These are phyloP conservation scores for Tolypocladium paradoxum DNA, from an alignment of 2,329 filamentous ascomycete species.

Conservation along the genomic window DNA sequence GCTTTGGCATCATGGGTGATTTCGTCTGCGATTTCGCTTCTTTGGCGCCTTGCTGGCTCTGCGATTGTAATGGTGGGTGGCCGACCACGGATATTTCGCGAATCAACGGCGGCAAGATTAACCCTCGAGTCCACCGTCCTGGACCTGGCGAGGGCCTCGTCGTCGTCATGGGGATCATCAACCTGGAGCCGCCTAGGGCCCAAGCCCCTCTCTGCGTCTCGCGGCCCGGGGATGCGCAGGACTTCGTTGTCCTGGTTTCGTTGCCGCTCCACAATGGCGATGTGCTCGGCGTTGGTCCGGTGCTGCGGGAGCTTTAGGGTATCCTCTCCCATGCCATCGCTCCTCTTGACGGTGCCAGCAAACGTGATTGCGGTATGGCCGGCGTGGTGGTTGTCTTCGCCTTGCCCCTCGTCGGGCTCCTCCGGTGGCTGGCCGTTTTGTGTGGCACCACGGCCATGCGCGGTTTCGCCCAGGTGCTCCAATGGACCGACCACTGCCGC, in stretches of 20 bases:
- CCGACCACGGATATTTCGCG: constrained; percentile 21
- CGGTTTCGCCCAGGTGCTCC: constrained; percentile 1
- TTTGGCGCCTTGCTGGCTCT: constrained; percentile 38
- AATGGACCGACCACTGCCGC: background rate
- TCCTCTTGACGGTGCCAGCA: constrained; percentile 52
- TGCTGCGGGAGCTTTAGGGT: constrained; percentile 38
- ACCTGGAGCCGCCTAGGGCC: constrained; percentile 47
- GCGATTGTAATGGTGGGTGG: constrained; percentile 55
- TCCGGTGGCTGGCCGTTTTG: background rate
- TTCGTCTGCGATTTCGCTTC: constrained; percentile 26
- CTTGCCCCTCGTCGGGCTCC: background rate
- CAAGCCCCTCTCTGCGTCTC: constrained; percentile 78
- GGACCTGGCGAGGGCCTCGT: constrained; percentile 16
- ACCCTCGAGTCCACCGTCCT: constrained; percentile 15
- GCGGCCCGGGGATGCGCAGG: constrained; percentile 80
- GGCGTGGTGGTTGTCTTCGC: background rate
- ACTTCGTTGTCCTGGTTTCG: constrained; percentile 64
- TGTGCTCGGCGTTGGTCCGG: constrained; percentile 61
- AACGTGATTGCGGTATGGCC: constrained; percentile 46
- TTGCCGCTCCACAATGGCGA: constrained; percentile 79
- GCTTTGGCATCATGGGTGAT: constrained; percentile 31
- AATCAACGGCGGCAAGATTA: constrained; percentile 9
- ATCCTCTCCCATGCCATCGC: constrained; percentile 42
- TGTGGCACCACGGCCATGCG: background rate
- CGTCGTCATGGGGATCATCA: constrained; percentile 24